These are phyloP conservation scores for Cladosporium sp. DNA, from an alignment of 2,329 filamentous ascomycete genomes.

Conservation along the genomic window DNA sequence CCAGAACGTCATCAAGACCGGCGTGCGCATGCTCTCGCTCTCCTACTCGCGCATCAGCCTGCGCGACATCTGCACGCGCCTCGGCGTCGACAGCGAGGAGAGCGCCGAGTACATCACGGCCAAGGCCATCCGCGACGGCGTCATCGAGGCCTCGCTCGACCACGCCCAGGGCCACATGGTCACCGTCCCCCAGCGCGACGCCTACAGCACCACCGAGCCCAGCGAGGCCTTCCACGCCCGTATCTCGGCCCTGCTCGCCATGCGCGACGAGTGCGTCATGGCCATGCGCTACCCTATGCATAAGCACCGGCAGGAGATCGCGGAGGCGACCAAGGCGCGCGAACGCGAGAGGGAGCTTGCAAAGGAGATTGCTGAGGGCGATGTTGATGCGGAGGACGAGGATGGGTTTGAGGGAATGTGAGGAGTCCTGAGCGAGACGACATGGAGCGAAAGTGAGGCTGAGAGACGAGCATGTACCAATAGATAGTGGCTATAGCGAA, in stretches of 20 bases:
- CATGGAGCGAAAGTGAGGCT: too few species aligned
- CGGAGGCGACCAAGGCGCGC: constrained; percentile 96
- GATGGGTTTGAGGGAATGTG: constrained; percentile 96
- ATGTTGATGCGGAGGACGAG: constrained; percentile 83
- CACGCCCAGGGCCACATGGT: constrained; percentile 97
- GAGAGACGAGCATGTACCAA: too few species aligned
- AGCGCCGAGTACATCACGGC: constrained; percentile 98
- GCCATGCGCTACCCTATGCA: constrained; percentile 99
- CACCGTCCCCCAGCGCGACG: constrained; percentile 92
- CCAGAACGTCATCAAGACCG: constrained; percentile 99
- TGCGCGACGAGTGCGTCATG: constrained; percentile 98
- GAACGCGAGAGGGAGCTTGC: constrained; percentile 94
- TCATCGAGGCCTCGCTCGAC: constrained; percentile 91
- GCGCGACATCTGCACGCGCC: constrained; percentile 91
- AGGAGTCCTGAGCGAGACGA: constrained; percentile 19
- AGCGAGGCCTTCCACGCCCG: constrained; percentile 97
- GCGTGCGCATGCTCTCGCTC: constrained; percentile 97
- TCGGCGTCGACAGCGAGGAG: constrained; percentile 91
- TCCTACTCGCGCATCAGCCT: constrained; percentile 97
- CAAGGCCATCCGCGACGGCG: constrained; percentile 94
- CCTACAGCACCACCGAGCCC: constrained; percentile 92
- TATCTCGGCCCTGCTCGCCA: constrained; percentile 80
- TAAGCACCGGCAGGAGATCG: constrained; percentile 91
- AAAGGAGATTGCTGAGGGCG: constrained; percentile 97
- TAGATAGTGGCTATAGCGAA: too few species aligned